These are phyloP conservation scores for Epicoccum sorghinum DNA, from an alignment of 2,329 filamentous ascomycete genomes.

Conservation along the genomic window DNA sequence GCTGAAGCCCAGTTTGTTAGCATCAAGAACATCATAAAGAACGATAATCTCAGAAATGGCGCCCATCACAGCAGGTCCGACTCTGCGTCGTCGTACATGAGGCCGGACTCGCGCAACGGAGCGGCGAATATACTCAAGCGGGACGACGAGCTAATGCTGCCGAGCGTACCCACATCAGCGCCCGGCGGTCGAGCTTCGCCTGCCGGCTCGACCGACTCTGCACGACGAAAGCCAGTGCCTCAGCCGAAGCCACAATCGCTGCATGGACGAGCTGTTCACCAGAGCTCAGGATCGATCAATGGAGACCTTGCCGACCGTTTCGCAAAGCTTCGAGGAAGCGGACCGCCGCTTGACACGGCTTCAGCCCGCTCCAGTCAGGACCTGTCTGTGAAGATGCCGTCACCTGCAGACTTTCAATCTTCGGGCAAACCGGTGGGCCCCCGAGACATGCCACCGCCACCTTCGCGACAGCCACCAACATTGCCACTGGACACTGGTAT, in stretches of 20 bases:
- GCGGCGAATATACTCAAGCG: slow-evolving; percentile 8
- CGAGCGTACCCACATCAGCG: slow-evolving; percentile 33
- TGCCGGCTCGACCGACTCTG: slow-evolving; percentile 26
- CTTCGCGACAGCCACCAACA: slow-evolving; percentile 43
- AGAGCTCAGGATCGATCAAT: slow-evolving; percentile 35
- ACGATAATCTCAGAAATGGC: slow-evolving; percentile 63
- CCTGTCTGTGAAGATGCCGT: slow-evolving; percentile 50
- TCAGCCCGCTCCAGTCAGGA: slow-evolving; percentile 33
- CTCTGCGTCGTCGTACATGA: slow-evolving; percentile 20
- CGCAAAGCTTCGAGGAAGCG: slow-evolving; percentile 40
- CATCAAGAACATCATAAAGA: slow-evolving; percentile 58
- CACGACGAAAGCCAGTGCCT: slow-evolving; percentile 49
- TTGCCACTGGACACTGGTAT: slow-evolving; percentile 58
- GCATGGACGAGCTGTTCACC: slow-evolving; percentile 64
- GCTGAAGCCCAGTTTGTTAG: slow-evolving; percentile 52
- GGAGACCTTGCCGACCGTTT: slow-evolving; percentile 48
- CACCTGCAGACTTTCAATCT: slow-evolving; percentile 46
- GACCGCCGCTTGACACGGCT: slow-evolving; percentile 29
- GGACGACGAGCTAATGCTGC: slow-evolving; percentile 46
- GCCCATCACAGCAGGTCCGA: slow-evolving; percentile 45
- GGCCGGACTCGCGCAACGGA: slow-evolving; percentile 27
- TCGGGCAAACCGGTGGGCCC: slow-evolving; percentile 53
- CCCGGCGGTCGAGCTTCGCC: slow-evolving; percentile 30
- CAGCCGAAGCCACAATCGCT: slow-evolving; percentile 72
- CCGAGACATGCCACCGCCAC: slow-evolving; percentile 59